phyloP scores from a whole-genome alignment of 768 basidiomycete species.

The Coprinopsis sp. region DNA sequence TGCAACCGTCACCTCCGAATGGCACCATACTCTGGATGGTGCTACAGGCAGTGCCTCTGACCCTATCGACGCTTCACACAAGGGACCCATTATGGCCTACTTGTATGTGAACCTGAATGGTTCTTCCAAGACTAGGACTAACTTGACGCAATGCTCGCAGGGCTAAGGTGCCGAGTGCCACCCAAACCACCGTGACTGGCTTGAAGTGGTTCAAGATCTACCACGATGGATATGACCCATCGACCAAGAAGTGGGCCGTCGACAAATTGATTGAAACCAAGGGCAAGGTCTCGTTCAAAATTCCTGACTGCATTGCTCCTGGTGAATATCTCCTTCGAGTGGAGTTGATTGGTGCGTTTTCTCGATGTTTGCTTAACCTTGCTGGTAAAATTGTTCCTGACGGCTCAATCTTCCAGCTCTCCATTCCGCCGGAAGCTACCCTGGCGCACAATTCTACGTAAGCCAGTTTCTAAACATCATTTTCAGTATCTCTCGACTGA shows the following conservation, averaged over 20 bases:
- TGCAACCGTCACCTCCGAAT: slow-evolving; percentile 48
- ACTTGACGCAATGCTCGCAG: slow-evolving; percentile 22
- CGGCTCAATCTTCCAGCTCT: slow-evolving; percentile 28
- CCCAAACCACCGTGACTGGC: slow-evolving; percentile 43
- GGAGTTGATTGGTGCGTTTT: slow-evolving; percentile 37
- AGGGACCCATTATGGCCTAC: slow-evolving; percentile 49
- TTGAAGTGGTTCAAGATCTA: slow-evolving; percentile 52
- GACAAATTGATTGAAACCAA: slow-evolving; percentile 42
- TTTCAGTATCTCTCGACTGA: background rate
- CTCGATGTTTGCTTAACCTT: no score
- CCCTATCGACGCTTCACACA: slow-evolving; percentile 44
- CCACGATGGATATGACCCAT: slow-evolving; percentile 35
- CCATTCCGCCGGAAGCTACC: slow-evolving; percentile 40
- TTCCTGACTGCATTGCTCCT: slow-evolving; percentile 41
- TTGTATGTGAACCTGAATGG: slow-evolving; percentile 32
- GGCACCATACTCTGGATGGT: slow-evolving; percentile 43
- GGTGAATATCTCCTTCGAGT: slow-evolving; percentile 47
- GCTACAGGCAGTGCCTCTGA: slow-evolving; percentile 39
- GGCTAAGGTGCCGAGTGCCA: slow-evolving; percentile 41
- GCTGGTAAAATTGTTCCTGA: background rate
- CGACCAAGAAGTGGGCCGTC: slow-evolving; percentile 38
- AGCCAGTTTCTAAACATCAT: slow-evolving; percentile 12
- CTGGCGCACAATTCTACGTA: slow-evolving; percentile 56
- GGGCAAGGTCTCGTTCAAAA: slow-evolving; percentile 43
- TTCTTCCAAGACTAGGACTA: background rate